phyloP scores from a whole-genome alignment of 164 flowering plant species.

The Aristolochia fimbriata region DNA sequence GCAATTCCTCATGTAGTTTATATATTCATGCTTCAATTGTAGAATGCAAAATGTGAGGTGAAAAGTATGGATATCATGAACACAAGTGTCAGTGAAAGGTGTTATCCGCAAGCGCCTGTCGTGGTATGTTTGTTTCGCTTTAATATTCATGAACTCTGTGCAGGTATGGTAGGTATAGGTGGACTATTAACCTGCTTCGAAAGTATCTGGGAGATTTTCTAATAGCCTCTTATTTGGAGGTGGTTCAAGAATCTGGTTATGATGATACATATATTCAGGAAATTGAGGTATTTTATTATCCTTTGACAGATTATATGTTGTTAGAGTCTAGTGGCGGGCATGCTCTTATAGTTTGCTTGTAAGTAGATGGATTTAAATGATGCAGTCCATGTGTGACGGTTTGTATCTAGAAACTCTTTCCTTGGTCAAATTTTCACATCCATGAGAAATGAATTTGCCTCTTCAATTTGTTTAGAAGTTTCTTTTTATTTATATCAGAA shows the following conservation, averaged over 20 bases:
- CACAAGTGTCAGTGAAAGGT: no score
- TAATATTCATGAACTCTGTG: conserved; percentile 2
- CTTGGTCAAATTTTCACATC: no score
- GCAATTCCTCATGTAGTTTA: conserved; percentile 12
- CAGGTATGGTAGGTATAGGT: conserved; percentile 62
- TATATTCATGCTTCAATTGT: neutral
- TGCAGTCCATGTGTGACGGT: no score
- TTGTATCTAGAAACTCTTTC: no score
- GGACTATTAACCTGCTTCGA: conserved; percentile 52
- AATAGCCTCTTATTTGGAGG: conserved; percentile 71
- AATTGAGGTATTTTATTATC: conserved; percentile 54
- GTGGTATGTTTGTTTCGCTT: no score
- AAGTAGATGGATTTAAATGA: no score
- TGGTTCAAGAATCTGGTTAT: conserved; percentile 66
- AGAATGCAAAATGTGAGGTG: no score
- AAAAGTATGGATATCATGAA: no score
- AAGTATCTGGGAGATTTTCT: conserved; percentile 87
- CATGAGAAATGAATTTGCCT: no score
- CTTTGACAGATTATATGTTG: neutral
- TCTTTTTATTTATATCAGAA: no score
- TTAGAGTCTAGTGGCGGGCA: neutral
- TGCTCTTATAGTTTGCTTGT: no score
- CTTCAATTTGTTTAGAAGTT: no score
- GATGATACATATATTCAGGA: conserved; percentile 57
- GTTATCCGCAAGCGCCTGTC: neutral